A percentile compares a stretch with the other conserved stretches of the same genome.
Conservation (phyloP, 495 filamentous ascomycete genomes). For the Xylaria curta region DNA sequence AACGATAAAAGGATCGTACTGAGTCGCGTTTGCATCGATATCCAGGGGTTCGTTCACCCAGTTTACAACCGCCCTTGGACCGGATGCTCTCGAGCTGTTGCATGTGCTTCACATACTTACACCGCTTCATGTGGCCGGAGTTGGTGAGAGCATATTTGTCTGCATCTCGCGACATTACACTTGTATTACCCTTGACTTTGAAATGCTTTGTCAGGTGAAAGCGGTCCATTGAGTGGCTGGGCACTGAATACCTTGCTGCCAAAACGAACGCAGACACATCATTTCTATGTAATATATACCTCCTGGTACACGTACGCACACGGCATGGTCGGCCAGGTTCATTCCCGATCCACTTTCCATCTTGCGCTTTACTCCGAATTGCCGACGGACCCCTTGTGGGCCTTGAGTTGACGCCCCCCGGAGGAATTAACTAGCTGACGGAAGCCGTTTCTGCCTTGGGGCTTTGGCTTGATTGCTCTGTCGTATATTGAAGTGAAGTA, state of each 20-base stretch:
- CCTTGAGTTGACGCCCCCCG: background rate
- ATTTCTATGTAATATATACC: background rate
- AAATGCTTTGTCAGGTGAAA: background rate
- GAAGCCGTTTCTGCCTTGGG: conserved; percentile 22
- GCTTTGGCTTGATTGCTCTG: background rate
- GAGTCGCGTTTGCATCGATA: background rate
- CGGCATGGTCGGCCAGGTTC: background rate
- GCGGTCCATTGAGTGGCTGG: background rate
- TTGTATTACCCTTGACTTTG: background rate
- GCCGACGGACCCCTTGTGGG: conserved; percentile 20
- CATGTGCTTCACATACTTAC: background rate
- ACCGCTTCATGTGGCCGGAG: background rate
- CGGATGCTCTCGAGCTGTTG: conserved; percentile 1
- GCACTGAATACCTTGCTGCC: background rate
- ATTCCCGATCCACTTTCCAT: conserved; percentile 1
- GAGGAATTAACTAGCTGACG: conserved; percentile 9
- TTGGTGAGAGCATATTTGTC: background rate
- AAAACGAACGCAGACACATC: background rate
- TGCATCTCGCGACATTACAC: background rate
- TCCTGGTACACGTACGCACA: background rate
- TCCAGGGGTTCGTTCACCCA: background rate
- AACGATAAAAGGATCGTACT: background rate
- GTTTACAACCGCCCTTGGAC: background rate
- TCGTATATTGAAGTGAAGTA: background rate
- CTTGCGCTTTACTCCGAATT: conserved; percentile 11